Base-by-base conservation (phyloP, 1,139 yeast genomes). In the Blastobotrys buckinghamii region DNA sequence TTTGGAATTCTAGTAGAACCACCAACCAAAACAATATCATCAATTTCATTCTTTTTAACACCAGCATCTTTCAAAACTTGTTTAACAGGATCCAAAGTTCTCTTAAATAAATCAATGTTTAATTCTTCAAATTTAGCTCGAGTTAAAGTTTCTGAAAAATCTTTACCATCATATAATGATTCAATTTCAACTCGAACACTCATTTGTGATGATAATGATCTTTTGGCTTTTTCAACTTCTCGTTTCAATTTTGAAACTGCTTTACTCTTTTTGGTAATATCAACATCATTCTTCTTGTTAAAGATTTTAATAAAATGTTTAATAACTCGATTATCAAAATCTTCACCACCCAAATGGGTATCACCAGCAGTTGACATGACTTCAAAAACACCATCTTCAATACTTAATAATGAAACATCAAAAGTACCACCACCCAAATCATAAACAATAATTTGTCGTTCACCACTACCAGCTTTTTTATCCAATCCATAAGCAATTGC, bases 351-450 rank as follows among this genome's bases (percentile, higher is more conserved):
- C 80, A 90, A 84, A 78, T 90, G 98, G 68, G 98, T 92, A 79
- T 92, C 97, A 88, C 98, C 98, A 72, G 97, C 96, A 67, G 98
- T 92, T 67, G 98, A 94, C 83, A 85, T 79, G 60, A 89, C 97
- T 72, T 90, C 95, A 74, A 89, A 89, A 59, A 54, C 70, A 54
- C 61, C 98, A 74, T 94, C 97, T 72, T 94, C 95, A 72, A 92
- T 88, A 79, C 88, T 86, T 73, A 90, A 79, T 66, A 90, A 80
- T 54, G 98, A 92, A 61, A 90, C 97, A 86, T 89, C 97, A 77
- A 89, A 89, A 73, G 97, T 89, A 81, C 96, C 96, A 89, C 96
- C 97, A 79, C 97, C 97, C 64, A 89, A 79, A 74, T 89, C 97
- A 74, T 86, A 89, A 55, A 88, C 88, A 69, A 89, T 78, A 61